Base-by-base conservation (phyloP, 179 eudicot genomes). In the Camellia oleifera region DNA sequence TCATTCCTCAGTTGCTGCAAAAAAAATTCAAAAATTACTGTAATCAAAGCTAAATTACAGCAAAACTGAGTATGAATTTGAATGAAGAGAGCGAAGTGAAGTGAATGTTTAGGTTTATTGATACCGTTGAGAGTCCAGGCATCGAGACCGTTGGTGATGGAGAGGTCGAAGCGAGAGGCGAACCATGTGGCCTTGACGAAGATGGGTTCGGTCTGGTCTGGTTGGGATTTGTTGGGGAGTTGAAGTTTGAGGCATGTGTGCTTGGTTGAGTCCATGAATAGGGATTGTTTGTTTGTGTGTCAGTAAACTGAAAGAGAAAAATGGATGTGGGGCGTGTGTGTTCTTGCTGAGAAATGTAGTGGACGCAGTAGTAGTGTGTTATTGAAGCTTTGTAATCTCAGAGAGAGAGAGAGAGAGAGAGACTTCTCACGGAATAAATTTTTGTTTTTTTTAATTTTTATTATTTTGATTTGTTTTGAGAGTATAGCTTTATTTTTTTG, bases 121-220 rank as follows among this genome's bases (percentile, higher is more conserved):
- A 26, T 86, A 92, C 98, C 97, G 65, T 76, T 77, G 88, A 94
- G 90, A 58, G 86, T 83, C 98, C 98, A 94, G 61, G 98, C 84
- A 13, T 84, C 23, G 56, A 18, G 87, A 48, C 92, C 97, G 80
- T 94, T 89, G 42, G 92, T 87, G 77, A 94, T 86, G 87, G 79
- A 79, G 84, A 94, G 88, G 66, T 87, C 80, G 74, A 94, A 94
- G 72, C 84, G 92, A 48, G 88, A 75, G 63, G 85, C 64, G 81
- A 77, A 86, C 93, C 94, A 94, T 14, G 86, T 86, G 68, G 88
- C 93, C 84, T 86, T 92, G 3, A 94, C 89, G 81, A 92, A 94
- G 6, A 94, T 72, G 67, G 85, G 60, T 13, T 85, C 83, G 60
- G 87, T 61, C 11, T 77, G 54, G 42, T 82, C 77, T 9, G 70